phyloP scores from a whole-genome alignment of 371 early-diverging fungal species.

The Zychaea mexicana region DNA sequence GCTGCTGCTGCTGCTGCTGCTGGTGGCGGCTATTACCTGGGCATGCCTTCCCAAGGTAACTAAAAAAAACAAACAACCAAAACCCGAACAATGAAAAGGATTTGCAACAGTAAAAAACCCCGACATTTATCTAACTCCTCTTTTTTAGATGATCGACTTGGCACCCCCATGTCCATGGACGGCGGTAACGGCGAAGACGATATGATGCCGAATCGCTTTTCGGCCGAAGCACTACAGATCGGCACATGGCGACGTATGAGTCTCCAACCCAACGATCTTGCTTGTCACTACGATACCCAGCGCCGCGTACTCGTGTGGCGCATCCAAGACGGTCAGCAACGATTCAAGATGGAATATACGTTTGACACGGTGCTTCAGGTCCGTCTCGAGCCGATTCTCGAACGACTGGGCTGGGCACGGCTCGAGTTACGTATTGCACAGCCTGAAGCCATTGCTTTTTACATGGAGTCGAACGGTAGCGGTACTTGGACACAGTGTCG shows the following conservation, averaged over 20 bases:
- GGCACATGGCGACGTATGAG: constrained; percentile 81
- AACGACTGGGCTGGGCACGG: constrained; percentile 39
- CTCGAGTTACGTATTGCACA: constrained; percentile 29
- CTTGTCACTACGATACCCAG: constrained; percentile 58
- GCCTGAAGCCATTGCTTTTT: constrained; percentile 52
- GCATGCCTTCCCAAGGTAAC: background rate
- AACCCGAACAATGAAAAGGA: background rate
- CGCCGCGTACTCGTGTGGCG: constrained; percentile 65
- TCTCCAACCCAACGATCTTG: constrained; percentile 54
- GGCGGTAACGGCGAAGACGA: constrained; percentile 13
- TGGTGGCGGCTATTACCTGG: background rate
- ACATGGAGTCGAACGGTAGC: constrained; percentile 52
- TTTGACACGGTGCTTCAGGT: constrained; percentile 56
- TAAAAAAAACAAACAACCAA: background rate
- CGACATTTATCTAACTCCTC: background rate
- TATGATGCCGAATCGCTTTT: constrained; percentile 25
- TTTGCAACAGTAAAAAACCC: background rate
- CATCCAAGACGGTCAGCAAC: constrained; percentile 64
- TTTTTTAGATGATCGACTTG: constrained; percentile 15
- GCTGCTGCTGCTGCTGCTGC: too few relatives aligned
- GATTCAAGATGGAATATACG: constrained; percentile 75
- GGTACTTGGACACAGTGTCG: constrained; percentile 66
- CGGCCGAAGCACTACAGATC: constrained; percentile 67
- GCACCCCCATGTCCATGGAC: constrained; percentile 30
- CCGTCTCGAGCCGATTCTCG: constrained; percentile 37